phyloP scores from a whole-genome alignment of 2,329 filamentous ascomycete species.

The Talaromyces sp. region DNA sequence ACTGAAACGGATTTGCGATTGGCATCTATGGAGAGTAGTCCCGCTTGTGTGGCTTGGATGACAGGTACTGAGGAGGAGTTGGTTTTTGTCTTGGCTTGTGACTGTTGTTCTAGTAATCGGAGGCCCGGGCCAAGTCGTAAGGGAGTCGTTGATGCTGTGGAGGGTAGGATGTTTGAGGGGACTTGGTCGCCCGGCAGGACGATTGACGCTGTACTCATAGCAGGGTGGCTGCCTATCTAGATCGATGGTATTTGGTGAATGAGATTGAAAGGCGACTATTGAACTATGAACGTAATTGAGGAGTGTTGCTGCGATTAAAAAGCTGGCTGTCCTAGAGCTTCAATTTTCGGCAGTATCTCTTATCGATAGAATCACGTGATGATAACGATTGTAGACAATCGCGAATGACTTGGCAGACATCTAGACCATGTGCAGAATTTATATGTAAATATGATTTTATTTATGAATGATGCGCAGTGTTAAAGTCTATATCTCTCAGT shows the following conservation, averaged over 20 bases:
- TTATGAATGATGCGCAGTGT: too few relatives aligned
- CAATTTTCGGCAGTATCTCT: slow-evolving; percentile 4
- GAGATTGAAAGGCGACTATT: background rate
- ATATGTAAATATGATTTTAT: background rate
- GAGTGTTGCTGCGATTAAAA: background rate
- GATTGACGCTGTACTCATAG: slow-evolving; percentile 60
- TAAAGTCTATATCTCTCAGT: background rate
- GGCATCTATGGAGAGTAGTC: slow-evolving; percentile 35
- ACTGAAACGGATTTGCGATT: slow-evolving; percentile 40
- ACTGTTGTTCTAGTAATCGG: slow-evolving; percentile 70
- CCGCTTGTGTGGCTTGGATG: slow-evolving; percentile 36
- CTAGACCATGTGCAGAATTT: background rate
- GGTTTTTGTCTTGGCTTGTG: slow-evolving; percentile 63
- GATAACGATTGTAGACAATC: background rate
- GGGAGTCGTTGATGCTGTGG: slow-evolving; percentile 59
- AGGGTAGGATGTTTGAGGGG: slow-evolving; percentile 63
- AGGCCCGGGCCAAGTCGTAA: slow-evolving; percentile 81
- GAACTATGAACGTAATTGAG: background rate
- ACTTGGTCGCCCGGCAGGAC: slow-evolving; percentile 81
- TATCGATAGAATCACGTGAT: slow-evolving; percentile 19
- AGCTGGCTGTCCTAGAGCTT: background rate
- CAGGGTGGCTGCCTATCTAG: background rate
- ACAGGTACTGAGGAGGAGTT: slow-evolving; percentile 49
- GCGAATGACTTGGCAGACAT: background rate
- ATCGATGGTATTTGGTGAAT: background rate